Percentiles rank a stretch among this genome's conserved stretches.
Conservation (phyloP, 2,329 filamentous ascomycete genomes). For the Fusarium vanettenii region DNA sequence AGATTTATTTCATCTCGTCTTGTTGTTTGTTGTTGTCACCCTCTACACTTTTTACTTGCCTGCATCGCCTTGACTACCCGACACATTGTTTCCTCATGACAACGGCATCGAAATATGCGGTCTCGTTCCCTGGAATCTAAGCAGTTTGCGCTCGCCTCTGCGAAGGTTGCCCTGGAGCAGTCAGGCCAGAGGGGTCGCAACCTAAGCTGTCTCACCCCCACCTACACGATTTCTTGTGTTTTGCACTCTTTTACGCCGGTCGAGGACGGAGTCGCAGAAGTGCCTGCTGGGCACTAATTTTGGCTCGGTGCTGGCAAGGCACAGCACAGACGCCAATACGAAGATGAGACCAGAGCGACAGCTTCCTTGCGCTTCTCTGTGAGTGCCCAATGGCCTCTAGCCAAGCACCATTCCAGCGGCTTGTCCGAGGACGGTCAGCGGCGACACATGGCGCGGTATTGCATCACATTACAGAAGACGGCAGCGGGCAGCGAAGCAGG, state of each 20-base stretch:
- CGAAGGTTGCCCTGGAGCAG: background rate
- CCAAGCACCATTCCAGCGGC: constrained; percentile 18
- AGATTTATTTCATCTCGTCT: background rate
- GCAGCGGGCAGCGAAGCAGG: constrained; percentile 26
- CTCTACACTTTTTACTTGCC: background rate
- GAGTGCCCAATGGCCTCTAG: constrained; percentile 10
- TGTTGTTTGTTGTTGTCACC: constrained; percentile 7
- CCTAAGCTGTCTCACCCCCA: constrained; percentile 6
- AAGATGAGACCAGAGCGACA: background rate
- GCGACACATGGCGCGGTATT: constrained; percentile 27
- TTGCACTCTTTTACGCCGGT: constrained; percentile 5
- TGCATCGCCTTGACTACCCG: background rate
- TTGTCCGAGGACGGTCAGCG: constrained; percentile 12
- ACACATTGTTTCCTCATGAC: background rate
- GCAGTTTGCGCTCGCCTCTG: background rate
- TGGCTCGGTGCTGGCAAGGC: constrained; percentile 1
- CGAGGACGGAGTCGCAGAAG: background rate
- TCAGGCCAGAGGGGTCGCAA: background rate
- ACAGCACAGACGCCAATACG: background rate
- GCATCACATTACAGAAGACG: constrained; percentile 31
- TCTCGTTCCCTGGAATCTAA: background rate
- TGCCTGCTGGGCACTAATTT: constrained; percentile 9
- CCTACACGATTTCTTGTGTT: background rate
- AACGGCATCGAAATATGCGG: background rate
- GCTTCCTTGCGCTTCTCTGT: constrained; percentile 5